These are phyloP conservation scores for Boletus vinaceobasis DNA, from an alignment of 768 basidiomycete species.

Conservation along the genomic window DNA sequence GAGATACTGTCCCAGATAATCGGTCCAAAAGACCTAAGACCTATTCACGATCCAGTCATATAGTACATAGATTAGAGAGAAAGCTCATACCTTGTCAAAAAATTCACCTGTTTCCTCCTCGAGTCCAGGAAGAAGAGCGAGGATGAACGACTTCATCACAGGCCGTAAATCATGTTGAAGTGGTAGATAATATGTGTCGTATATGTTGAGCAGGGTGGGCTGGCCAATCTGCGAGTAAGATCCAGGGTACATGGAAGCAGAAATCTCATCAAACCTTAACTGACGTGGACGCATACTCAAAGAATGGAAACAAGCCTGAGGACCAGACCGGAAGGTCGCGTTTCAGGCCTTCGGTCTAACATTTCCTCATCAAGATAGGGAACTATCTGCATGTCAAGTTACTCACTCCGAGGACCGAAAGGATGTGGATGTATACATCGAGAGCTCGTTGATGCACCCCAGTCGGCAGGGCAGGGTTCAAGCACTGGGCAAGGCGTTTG, in stretches of 20 bases:
- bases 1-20: conserved; percentile 79
- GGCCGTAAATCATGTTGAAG: conserved; percentile 79
- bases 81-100: conserved; percentile 71
- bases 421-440: conserved; percentile 91
- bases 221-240: conserved; percentile 27
- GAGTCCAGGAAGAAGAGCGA: conserved; percentile 89
- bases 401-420: conserved; percentile 86
- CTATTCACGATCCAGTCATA: conserved; percentile 37
- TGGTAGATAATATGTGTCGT: conserved; percentile 89
- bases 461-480: conserved; percentile 95
- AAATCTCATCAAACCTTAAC: conserved; percentile 64
- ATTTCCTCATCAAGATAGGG: conserved; percentile 7
- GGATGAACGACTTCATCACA: conserved; percentile 90
- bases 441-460: conserved; percentile 96
- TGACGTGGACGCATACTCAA: conserved; percentile 98
- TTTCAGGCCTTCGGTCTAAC: conserved; percentile 79
- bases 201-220: conserved; percentile 88
- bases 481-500: conserved; percentile 91
- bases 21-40: conserved; percentile 78
- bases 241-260: not conserved
- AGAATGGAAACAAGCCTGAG: conserved; percentile 95
- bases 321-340: conserved; percentile 92
- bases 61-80: not conserved
- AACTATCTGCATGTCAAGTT: not conserved
- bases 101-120: conserved; percentile 98